Base-by-base conservation (phyloP, 257 asterid genomes). In the Plectranthus barbatus region DNA sequence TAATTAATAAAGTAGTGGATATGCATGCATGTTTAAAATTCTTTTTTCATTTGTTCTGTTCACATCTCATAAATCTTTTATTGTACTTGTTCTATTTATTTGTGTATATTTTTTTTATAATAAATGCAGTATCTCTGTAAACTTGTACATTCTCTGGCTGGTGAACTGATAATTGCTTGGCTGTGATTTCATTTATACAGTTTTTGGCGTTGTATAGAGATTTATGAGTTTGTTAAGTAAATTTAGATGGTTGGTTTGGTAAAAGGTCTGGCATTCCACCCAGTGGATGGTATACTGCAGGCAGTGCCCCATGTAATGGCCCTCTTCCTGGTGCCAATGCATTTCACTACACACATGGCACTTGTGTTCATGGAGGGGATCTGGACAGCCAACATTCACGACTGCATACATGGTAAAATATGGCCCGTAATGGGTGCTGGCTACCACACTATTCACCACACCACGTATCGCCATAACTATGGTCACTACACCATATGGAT, bases 371-470 rank as follows among this genome's bases (percentile, higher is more conserved):
- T 87, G 0, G 97, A 87, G 77, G 95, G 73, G 64, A 63, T 90
- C 69, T 93, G 99, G 99, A 82, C 97, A n/a, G 96, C 99, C 49
- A 87, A 90, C 62, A 90, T 93, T 66, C 97, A 93, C 6, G 96
- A 93, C 79, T 87, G 96, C 81, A 87, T 90, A 73, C 88, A 93
- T 3, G 92, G 81, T 9, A 88, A 87, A 70, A 52, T 85, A 52
- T 93, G 99, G 97, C 97, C 97, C 1, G 92, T 87, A 3, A 87
- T 93, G 99, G 99, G 99, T 54, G 96, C 99, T 1, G 99, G 96
- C 42, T 87, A 90, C 80, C 97, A 93, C 60, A 90, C 99, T 75
- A 90, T 93, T 54, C 99, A 90, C 75, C 99, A 93, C 84, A 90
- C 99, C 46, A 93, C 99, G 0, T 93, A 90, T 71, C 96, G 94